A percentile compares a stretch with the other conserved stretches of the same genome.
Conservation (phyloP, 306 rosid species). For the Cucurbita pepo region DNA sequence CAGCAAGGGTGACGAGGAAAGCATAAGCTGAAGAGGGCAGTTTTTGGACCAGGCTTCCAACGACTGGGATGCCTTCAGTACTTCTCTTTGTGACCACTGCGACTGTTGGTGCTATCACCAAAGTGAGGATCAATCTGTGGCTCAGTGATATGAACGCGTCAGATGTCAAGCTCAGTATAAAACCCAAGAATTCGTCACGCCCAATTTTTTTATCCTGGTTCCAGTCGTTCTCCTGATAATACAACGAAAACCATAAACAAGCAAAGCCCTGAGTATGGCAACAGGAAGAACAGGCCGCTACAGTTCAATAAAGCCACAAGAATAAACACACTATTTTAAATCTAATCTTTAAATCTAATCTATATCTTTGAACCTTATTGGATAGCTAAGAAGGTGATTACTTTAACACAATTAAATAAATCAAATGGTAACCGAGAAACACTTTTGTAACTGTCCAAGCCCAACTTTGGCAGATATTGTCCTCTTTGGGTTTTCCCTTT, state of each 20-base stretch:
- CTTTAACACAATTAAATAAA: no score
- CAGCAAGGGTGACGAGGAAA: conserved; percentile 42
- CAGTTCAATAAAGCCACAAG: no score
- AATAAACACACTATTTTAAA: background rate
- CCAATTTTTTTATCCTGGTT: conserved; percentile 43
- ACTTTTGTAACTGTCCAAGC: no score
- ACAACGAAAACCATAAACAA: background rate
- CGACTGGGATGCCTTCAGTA: conserved; percentile 79
- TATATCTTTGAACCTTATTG: no score
- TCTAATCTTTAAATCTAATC: no score
- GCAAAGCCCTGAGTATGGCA: no score
- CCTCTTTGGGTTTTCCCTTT: no score
- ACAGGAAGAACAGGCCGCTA: no score
- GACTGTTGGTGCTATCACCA: conserved; percentile 66
- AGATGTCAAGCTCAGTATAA: conserved; percentile 40
- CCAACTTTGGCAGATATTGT: no score
- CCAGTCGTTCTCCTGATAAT: conserved; percentile 35
- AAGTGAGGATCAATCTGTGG: conserved; percentile 49
- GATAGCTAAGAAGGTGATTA: no score
- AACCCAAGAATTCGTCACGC: conserved; percentile 37
- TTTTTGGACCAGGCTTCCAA: conserved; percentile 59
- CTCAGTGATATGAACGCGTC: conserved; percentile 37
- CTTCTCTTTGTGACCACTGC: conserved; percentile 73
- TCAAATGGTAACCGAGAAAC: no score
- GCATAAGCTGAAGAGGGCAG: conserved; percentile 66